Conservation (phyloP, 75 land plant genomes). For the Larix kaempferi region DNA sequence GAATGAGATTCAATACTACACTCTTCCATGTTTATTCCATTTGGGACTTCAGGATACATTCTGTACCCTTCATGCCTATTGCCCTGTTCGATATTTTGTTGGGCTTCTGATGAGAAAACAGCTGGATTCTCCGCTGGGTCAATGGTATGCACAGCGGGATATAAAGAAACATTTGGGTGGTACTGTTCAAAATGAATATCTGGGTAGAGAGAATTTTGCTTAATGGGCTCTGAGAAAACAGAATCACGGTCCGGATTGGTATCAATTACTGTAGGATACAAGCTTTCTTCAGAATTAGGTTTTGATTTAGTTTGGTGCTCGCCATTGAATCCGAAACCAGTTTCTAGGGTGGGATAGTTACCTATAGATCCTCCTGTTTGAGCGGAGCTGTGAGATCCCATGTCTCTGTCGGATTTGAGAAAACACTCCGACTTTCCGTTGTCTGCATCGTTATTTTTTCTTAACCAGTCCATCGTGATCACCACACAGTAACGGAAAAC, state of each 20-base stretch:
- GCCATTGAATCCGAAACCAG: too few species aligned
- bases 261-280: neutral
- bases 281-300: neutral
- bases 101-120: neutral
- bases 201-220: neutral
- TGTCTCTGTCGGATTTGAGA: too few species aligned
- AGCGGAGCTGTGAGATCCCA: too few species aligned
- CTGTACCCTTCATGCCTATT: neutral
- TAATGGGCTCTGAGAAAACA: neutral
- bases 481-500: too few species aligned
- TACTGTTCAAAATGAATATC: neutral
- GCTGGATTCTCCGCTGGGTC: neutral
- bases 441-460: too few species aligned
- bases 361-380: too few species aligned
- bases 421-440: too few species aligned
- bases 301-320: too few species aligned
- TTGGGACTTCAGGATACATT: neutral
- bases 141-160: neutral
- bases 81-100: neutral
- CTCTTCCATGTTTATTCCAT: neutral
- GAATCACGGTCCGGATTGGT: neutral
- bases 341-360: too few species aligned
- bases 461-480: too few species aligned
- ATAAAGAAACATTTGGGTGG: neutral
- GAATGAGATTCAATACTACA: constrained; percentile 7